Evolutionary conservation across 306 rosid species (phyloP), one percentile per base, ranked within the genome.

Genomic region (Prunus davidiana): DNA sequence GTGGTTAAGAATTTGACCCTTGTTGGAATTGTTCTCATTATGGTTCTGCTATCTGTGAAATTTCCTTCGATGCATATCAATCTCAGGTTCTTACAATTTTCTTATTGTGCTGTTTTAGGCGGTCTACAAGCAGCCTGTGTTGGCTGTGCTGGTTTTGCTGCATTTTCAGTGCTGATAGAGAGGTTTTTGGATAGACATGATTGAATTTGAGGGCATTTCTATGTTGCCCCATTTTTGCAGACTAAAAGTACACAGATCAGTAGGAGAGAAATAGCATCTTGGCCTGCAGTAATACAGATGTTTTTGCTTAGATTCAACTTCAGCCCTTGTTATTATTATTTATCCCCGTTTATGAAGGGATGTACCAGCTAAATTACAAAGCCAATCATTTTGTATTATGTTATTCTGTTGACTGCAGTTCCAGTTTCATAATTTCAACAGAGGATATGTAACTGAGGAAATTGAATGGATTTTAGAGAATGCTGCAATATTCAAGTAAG

Each of bases 401-500:
- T 45, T 47, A 2, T 25, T 60, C 1, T 15, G 54, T 60, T 56
- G 54, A 56, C 41, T 4, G 22, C 67, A 57, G 16, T 57, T 72
- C 25, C 38, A 15, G 52, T 56, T 57, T 41, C 66, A 72, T 72
- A 51, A 50, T 52, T 41, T 74, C 55, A 9, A 45, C 4, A 20
- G 64, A 52, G 51, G 76, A 71, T 72, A 72, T 64, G 65, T 72
- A 18, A 52, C n/a, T 56, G 67, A 30, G 34, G 41, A 34, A 13
- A 67, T 62, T 24, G 41, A 69, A 32, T 51, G 60, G 69, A 8
- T 45, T 11, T 25, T 34, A 64, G 54, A 32, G 12, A 64, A 30
- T 38, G 9, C 43, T 38, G 43, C 43, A 38, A 38, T 2, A 38
- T 38, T 38, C 13, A 34, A 75, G 76, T 71, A 81, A 55, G 18